Base-by-base conservation (phyloP, 1,139 yeast genomes). In the Yamadazyma songkhlaensis region DNA sequence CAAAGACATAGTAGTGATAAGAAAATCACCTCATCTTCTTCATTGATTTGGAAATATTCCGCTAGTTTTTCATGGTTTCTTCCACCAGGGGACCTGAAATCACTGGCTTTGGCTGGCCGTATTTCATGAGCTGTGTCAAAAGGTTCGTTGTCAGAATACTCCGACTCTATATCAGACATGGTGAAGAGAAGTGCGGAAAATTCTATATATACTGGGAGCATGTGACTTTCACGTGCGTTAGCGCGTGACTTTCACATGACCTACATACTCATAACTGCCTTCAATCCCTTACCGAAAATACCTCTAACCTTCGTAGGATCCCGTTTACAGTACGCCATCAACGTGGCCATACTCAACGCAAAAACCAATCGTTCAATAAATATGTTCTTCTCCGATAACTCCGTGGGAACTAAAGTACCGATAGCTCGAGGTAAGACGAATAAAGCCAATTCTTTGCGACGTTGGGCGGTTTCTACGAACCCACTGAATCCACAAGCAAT, bases 1-100 rank as follows among this genome's bases (percentile, higher is more conserved):
- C 81, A 74, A 29, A 83, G 54, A 2, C 77, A 64, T 3, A 75
- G 61, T 2, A 70, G 51, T 9, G 65, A 55, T 33, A 45, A 42
- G 45, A 63, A 67, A 4, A 38, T 32, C 2, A 21, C 34, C 9
- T 37, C 29, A 21, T 41, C 43, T 5, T 29, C 15, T 22, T 34
- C 32, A 3, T 23, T 14, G 9, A 34, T 36, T 3, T 11, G 17
- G 11, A 40, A 27, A 2, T 34, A n/a, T 29, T 37, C 36, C 25
- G 70, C 22, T 17, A 37, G 20, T 23, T 26, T 28, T 23, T 40
- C 41, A 29, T 40, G 40, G 12, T 34, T 39, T 20, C 37, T 22
- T 6, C 42, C 42, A 9, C 42, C 42, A 2, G 42, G 42, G 6
- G 39, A 36, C 9, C 25, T 15, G 38, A 39, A 39, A 9, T 27